These are phyloP conservation scores for Corymbia calophylla DNA, from an alignment of 441 rosid genomes.

Conservation along the genomic window DNA sequence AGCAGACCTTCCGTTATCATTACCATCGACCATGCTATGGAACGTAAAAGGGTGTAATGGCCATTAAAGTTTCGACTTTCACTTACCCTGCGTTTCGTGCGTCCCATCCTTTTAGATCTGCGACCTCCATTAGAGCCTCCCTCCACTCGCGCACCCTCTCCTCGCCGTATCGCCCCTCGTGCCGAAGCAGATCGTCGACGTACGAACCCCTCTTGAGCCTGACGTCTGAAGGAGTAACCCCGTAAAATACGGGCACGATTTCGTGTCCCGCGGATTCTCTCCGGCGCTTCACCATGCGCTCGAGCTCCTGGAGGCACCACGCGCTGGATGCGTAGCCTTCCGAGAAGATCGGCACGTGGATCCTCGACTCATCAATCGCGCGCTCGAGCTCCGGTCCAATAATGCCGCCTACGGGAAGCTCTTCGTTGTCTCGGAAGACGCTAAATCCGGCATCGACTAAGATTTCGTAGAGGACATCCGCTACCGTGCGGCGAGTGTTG, in stretches of 20 bases:
- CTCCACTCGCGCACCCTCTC: background rate
- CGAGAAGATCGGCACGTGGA: background rate
- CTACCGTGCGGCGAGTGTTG: accelerated
- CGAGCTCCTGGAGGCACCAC: background rate
- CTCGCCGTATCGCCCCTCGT: background rate
- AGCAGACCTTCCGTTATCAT: background rate
- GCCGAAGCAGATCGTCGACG: background rate
- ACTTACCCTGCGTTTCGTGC: background rate
- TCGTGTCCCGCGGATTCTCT: background rate
- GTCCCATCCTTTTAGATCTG: background rate
- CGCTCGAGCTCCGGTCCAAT: background rate
- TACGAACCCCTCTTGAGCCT: background rate
- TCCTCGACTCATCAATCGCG: background rate
- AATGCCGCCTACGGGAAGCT: background rate
- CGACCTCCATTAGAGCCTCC: background rate
- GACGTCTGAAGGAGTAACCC: background rate
- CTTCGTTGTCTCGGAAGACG: background rate
- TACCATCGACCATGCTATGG: background rate
- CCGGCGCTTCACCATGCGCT: background rate
- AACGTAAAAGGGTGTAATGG: background rate
- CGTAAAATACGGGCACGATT: background rate
- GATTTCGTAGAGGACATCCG: background rate
- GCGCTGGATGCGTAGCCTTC: background rate
- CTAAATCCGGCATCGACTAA: background rate
- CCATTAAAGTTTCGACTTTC: background rate